Evolutionary conservation across 2,329 filamentous ascomycete genomes (phyloP), one percentile per base, ranked within the genome.

Genomic region (Corynespora cassiicola): DNA sequence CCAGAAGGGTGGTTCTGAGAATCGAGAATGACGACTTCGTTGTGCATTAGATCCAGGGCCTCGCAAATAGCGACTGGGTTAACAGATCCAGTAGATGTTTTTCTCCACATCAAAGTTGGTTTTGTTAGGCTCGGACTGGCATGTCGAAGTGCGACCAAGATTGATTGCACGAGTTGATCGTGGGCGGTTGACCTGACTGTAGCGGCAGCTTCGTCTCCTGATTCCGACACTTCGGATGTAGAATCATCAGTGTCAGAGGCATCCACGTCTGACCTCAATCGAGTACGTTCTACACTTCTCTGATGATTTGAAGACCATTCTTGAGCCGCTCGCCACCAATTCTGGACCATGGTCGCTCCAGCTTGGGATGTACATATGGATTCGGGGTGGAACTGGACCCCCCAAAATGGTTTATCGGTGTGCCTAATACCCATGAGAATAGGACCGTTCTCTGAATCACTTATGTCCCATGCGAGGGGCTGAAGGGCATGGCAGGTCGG

Each of bases 341-440:
- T 87, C 33, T 64, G 65, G 22, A 95, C 72, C 15, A 94, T 75
- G 10, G 72, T 67, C 16, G 77, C 78, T 1, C 85, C 84, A 34
- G 77, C 76, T 8, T 75, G 68, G 21, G 86, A 85, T 3, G 88
- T 91, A 63, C 88, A 94, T 7, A 88, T 80, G 0, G 88, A 92
- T 66, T 95, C 89, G 0, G 89, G 89, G 59, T 95, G 89, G 56
- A 90, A 95, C 61, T 95, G 89, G 19, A 95, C 75, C 0, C 86
- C 90, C 83, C 86, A 91, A 47, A 90, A 86, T 0, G 90, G 89
- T 47, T 80, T 82, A 1, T 38, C 55, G 16, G 61, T 69, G 63
- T 94, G 88, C 43, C 76, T 78, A 12, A 85, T 81, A 0, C 79
- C 87, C 87, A 94, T 92, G 17, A 91, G 65, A 5, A 88, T 71